phyloP scores from a whole-genome alignment of 129 eudicot genomes.

The Apium graveolens region DNA sequence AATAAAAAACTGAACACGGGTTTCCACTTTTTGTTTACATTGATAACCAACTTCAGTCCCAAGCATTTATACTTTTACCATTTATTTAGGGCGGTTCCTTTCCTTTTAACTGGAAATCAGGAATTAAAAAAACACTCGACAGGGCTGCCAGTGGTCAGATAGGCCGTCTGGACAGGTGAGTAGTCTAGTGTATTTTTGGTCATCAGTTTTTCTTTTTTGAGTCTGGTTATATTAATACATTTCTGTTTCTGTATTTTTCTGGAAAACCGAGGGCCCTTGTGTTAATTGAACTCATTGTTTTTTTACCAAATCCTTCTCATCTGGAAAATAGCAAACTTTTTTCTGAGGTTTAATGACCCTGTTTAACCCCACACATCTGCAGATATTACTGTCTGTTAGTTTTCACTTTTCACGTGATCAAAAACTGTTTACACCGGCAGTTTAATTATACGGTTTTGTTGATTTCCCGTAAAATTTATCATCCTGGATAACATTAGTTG shows the following conservation, averaged over 20 bases:
- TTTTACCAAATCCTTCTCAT: neutral
- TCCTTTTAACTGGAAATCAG: conserved; percentile 91
- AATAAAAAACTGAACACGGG: neutral
- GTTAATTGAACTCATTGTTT: neutral
- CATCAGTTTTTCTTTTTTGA: neutral
- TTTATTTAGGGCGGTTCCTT: conserved; percentile 83
- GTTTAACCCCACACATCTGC: neutral
- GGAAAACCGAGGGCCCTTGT: neutral
- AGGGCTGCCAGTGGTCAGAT: conserved; percentile 43
- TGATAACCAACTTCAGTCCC: neutral
- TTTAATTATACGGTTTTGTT: neutral
- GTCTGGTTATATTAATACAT: neutral
- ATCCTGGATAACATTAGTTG: neutral
- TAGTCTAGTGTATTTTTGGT: neutral
- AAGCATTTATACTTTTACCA: neutral
- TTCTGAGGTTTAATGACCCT: neutral
- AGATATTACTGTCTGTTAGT: neutral
- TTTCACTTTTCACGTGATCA: neutral
- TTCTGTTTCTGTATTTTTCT: neutral
- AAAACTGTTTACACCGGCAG: neutral
- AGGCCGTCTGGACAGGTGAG: conserved; percentile 72
- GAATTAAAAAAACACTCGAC: conserved; percentile 75
- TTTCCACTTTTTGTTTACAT: neutral
- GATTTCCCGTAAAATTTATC: neutral
- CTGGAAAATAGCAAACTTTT: neutral